Percentiles rank a stretch among this genome's conserved stretches.
Conservation (phyloP, 78 protist genomes). For the Guillardia theta region DNA sequence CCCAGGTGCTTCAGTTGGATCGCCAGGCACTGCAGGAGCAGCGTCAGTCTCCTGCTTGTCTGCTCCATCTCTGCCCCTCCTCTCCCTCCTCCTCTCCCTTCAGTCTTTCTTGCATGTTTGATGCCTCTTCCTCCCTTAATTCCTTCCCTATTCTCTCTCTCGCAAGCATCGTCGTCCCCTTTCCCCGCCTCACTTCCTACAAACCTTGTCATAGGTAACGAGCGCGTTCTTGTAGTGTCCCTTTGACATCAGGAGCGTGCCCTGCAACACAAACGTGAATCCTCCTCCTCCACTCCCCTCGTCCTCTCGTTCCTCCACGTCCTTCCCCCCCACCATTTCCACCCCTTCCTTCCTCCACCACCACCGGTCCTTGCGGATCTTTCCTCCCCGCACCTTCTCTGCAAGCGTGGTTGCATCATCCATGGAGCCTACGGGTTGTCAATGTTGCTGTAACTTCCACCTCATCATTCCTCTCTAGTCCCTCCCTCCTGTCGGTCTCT, state of each 20-base stretch:
- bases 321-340: background rate
- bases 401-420: background rate
- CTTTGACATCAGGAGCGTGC: background rate
- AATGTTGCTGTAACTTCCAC: too few species aligned
- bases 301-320: background rate
- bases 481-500: too few species aligned
- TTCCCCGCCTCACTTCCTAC: too few species aligned
- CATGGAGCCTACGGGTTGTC: background rate
- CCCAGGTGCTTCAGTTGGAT: background rate
- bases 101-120: too few species aligned
- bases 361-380: background rate
- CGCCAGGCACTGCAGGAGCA: background rate
- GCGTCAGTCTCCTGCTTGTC: too few species aligned
- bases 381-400: background rate
- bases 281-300: background rate
- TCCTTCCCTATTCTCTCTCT: background rate
- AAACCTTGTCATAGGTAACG: background rate
- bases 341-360: background rate
- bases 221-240: constrained; percentile 12
- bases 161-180: background rate
- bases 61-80: too few species aligned
- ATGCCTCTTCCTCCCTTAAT: background rate
- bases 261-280: background rate
- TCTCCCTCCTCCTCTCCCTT: too few species aligned
- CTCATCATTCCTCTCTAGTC: too few species aligned